Conservation (phyloP, 129 eudicot genomes). For the Dittrichia graveolens region DNA sequence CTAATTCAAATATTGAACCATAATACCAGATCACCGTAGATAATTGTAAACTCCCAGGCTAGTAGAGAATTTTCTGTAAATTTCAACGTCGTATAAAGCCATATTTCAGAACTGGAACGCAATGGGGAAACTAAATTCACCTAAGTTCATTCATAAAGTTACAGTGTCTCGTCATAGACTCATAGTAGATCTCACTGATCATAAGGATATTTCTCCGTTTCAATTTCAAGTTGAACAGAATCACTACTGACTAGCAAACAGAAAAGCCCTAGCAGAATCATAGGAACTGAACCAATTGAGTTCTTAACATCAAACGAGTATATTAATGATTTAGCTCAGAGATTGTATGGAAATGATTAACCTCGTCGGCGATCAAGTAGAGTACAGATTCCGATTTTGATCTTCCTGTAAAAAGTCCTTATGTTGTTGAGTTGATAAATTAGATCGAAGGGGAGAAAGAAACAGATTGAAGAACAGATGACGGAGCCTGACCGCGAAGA, state of each 20-base stretch:
- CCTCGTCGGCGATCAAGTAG: conserved; percentile 27
- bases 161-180: conserved; percentile 12
- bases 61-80: no score
- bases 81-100: no score
- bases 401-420: conserved; percentile 11
- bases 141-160: conserved; percentile 8
- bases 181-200: no score
- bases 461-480: conserved; percentile 31
- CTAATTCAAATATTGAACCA: no score
- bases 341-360: conserved; percentile 1
- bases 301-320: not conserved
- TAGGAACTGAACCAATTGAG: not conserved
- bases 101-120: no score
- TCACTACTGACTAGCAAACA: not conserved
- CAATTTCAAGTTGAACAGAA: not conserved
- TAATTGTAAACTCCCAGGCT: no score
- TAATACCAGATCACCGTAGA: no score
- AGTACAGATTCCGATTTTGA: conserved; percentile 17
- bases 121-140: not conserved
- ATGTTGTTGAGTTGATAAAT: conserved; percentile 24
- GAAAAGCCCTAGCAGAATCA: conserved; percentile 17
- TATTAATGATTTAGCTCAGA: not conserved
- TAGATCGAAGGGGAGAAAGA: conserved; percentile 25
- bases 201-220: not conserved
- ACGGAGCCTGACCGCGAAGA: conserved; percentile 45